Conservation (phyloP, 352 stramenopile species). For the Pythium myriotylum region DNA sequence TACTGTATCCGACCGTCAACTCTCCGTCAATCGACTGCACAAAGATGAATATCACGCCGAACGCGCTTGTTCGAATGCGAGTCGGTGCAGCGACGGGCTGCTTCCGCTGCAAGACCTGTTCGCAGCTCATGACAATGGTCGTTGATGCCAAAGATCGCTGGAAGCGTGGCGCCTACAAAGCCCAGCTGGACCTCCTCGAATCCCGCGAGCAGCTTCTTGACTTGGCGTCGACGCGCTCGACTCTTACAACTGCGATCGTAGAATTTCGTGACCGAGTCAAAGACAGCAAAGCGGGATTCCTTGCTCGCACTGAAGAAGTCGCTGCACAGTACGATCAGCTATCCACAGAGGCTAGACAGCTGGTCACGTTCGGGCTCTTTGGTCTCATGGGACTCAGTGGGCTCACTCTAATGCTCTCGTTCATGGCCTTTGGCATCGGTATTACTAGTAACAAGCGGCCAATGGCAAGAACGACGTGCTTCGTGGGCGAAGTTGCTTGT, state of each 20-base stretch:
- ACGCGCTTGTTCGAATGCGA: slow-evolving; percentile 50
- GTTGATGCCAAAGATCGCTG: slow-evolving; percentile 39
- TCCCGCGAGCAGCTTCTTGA: slow-evolving; percentile 43
- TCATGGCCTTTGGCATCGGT: slow-evolving; percentile 38
- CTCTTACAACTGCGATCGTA: slow-evolving; percentile 33
- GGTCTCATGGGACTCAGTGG: slow-evolving; percentile 35
- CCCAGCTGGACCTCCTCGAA: slow-evolving; percentile 57
- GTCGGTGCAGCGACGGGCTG: slow-evolving; percentile 55
- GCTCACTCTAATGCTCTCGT: slow-evolving; percentile 30
- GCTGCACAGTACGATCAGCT: slow-evolving; percentile 32
- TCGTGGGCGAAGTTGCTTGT: slow-evolving; percentile 44
- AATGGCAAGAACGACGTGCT: slow-evolving; percentile 41
- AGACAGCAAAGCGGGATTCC: slow-evolving; percentile 29
- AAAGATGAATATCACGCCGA: slow-evolving; percentile 53
- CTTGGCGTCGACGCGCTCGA: slow-evolving; percentile 32
- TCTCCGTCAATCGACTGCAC: slow-evolving; percentile 37
- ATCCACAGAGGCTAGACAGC: slow-evolving; percentile 27
- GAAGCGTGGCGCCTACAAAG: slow-evolving; percentile 44
- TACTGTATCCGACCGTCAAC: slow-evolving; percentile 49
- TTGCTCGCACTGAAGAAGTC: slow-evolving; percentile 13
- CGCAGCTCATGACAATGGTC: slow-evolving; percentile 37
- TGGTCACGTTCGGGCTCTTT: slow-evolving; percentile 39
- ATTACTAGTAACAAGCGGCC: slow-evolving; percentile 43
- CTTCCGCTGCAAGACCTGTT: slow-evolving; percentile 67
- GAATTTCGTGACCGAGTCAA: slow-evolving; percentile 39